These are phyloP conservation scores for Priceomyces carsonii DNA, from an alignment of 805 yeast species.

Conservation along the genomic window DNA sequence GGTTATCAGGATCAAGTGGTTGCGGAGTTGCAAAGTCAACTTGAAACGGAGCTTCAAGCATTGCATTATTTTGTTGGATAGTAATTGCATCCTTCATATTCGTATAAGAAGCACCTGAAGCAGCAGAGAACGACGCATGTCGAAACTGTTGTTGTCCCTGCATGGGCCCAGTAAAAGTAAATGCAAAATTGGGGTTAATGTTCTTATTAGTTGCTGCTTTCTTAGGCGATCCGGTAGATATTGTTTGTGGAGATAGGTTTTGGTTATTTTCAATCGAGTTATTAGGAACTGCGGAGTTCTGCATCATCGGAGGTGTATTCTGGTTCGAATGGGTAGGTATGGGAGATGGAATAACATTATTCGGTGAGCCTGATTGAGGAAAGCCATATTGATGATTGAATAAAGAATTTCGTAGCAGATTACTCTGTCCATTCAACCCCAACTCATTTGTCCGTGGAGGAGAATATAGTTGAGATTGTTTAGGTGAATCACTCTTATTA, in stretches of 20 bases:
- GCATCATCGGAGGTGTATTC: conserved; percentile 22
- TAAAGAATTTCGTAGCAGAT: conserved; percentile 16
- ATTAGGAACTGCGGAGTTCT: neutral
- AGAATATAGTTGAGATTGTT: conserved; percentile 13
- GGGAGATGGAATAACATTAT: conserved; percentile 24
- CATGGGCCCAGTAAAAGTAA: conserved; percentile 5
- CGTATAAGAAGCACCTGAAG: conserved; percentile 59
- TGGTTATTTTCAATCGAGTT: conserved; percentile 13
- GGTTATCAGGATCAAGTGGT: conserved; percentile 49
- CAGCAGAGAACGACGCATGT: conserved; percentile 66
- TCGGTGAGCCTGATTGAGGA: conserved; percentile 4
- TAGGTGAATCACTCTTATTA: conserved; percentile 4
- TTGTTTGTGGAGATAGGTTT: conserved; percentile 24
- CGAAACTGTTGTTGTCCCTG: conserved; percentile 24
- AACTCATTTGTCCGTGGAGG: conserved; percentile 13
- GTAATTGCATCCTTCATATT: conserved; percentile 45
- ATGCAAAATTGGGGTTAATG: conserved; percentile 7
- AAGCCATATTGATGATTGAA: conserved; percentile 10
- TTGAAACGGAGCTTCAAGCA: conserved; percentile 57
- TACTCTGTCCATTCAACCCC: conserved; percentile 5
- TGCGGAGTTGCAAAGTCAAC: conserved; percentile 87
- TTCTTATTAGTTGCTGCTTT: conserved; percentile 6
- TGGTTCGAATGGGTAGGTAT: conserved; percentile 22
- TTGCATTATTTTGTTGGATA: conserved; percentile 29
- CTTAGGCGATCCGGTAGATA: conserved; percentile 15